phyloP scores from a whole-genome alignment of 2,329 filamentous ascomycete species.

The Macrophomina pseudophaseolina region DNA sequence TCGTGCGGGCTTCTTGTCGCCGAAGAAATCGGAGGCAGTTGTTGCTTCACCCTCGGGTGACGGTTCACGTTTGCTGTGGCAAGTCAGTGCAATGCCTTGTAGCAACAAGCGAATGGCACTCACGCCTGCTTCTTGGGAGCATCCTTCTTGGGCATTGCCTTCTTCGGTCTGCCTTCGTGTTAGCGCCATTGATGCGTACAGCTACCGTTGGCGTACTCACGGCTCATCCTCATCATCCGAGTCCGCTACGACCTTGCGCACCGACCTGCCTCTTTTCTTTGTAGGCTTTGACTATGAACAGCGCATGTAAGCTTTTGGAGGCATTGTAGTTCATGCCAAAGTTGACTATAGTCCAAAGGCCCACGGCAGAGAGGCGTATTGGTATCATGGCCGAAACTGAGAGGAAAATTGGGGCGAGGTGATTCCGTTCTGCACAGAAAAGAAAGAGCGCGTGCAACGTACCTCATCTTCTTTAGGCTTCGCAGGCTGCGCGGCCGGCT shows the following conservation, averaged over 20 bases:
- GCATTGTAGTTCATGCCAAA: neutral
- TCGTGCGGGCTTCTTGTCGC: slow-evolving; percentile 60
- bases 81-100: slow-evolving; percentile 31
- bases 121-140: slow-evolving; percentile 63
- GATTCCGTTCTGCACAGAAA: neutral
- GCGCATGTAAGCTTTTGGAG: neutral
- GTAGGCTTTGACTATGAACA: slow-evolving; percentile 38
- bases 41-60: slow-evolving; percentile 61
- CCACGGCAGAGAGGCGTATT: neutral
- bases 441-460: slow-evolving; percentile 27
- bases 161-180: slow-evolving; percentile 42
- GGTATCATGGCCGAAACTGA: neutral
- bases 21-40: slow-evolving; percentile 68
- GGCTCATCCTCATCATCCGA: slow-evolving; percentile 73
- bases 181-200: slow-evolving; percentile 29
- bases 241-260: slow-evolving; percentile 63
- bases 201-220: slow-evolving; percentile 30
- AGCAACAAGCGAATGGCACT: neutral
- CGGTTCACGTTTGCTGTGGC: slow-evolving; percentile 53
- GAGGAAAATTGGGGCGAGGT: neutral
- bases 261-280: slow-evolving; percentile 47
- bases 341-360: neutral
- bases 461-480: slow-evolving; percentile 44
- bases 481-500: slow-evolving; percentile 60
- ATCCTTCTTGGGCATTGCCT: slow-evolving; percentile 61